Evolutionary conservation across 73 alveolate genomes (phyloP), one percentile per base, ranked within the genome.

Genomic region (Stentor roeselii): DNA sequence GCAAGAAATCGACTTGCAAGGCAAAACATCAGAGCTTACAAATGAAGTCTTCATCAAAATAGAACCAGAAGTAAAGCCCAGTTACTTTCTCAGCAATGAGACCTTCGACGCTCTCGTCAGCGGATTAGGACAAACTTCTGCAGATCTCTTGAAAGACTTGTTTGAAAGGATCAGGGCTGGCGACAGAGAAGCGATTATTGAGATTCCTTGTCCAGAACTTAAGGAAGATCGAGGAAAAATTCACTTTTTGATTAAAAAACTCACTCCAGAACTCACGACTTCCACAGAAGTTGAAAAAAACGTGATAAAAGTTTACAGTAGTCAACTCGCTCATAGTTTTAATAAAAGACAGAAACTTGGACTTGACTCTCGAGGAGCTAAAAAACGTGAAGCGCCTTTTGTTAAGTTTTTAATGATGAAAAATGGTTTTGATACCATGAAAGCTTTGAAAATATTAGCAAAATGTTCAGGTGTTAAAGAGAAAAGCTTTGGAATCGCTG

Each of bases 1-100:
- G 37, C 94, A 96, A 82, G 99, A 97, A 88, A 96, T 97, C 31
- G 99, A 93, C 58, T 83, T 88, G 36, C 86, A 88, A 39, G 98
- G 97, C 75, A 86, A 93, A 59, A 94, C 95, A 11, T 97, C 94
- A 36, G 85, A 91, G 85, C 84, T 92, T 76, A 42, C 82, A 3
- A 91, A 86, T 35, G 88, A 86, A 27, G 94, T 74, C 36, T 89
- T 60, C 60, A 78, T 80, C 39, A 85, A 60, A 59, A 90, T 92
- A 78, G 93, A 92, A 76, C 83, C 88, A 77, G 88, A 84, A 37
- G 86, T 86, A 2, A 60, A 84, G 38, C 80, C 37, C 14, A 80
- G 82, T 32, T 50, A 75, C 34, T 82, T 31, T 14, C 75, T 92
- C 3, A 32, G 89, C 36, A 94, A 90, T 4, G 95, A 90, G 59